Evolutionary conservation across 257 asterid genomes (phyloP).

Genomic region (Solanum pennellii): DNA sequence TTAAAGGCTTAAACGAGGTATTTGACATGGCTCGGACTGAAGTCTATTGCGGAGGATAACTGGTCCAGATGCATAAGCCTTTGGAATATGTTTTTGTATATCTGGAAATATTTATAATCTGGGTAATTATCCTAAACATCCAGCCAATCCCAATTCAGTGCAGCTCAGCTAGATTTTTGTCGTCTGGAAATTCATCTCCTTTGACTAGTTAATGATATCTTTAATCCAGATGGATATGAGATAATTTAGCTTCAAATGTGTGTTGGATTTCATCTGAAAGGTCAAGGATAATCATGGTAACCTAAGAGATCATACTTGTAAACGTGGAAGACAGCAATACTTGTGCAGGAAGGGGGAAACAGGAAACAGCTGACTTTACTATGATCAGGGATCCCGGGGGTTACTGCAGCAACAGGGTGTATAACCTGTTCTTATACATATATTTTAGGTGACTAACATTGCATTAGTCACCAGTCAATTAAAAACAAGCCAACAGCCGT

Average conservation of each 20-base stretch:
- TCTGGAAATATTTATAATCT: not conserved
- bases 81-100: not conserved
- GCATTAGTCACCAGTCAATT: not conserved
- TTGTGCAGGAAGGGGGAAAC: not conserved
- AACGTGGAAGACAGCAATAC: not conserved
- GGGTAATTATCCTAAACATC: not conserved
- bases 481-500: not conserved
- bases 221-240: not conserved
- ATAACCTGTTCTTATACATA: not conserved
- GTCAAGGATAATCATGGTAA: not conserved
- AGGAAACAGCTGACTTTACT: not conserved
- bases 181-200: not conserved
- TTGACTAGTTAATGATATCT: not conserved
- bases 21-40: not conserved
- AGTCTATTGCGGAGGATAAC: not conserved
- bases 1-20: not conserved
- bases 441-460: not conserved
- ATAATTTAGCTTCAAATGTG: not conserved
- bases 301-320: not conserved
- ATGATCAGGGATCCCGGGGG: not conserved
- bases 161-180: not conserved
- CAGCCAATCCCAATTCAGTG: not conserved
- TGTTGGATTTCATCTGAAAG: not conserved
- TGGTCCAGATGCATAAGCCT: not conserved
- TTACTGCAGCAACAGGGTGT: not conserved